These are phyloP conservation scores for Ceratocystis destructans DNA, from an alignment of 2,329 filamentous ascomycete species.

Conservation along the genomic window DNA sequence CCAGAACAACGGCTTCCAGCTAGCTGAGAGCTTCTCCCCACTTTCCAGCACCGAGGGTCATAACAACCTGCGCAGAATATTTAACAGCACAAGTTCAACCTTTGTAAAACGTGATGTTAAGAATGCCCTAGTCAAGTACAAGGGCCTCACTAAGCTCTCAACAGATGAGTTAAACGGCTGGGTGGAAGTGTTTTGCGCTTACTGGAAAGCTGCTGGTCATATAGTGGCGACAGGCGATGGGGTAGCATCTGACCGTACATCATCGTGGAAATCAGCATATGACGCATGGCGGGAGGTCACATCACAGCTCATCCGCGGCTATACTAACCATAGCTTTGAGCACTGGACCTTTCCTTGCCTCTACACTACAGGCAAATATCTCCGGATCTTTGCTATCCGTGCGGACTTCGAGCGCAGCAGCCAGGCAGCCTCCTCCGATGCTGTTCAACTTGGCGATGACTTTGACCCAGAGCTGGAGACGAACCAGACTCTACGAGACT, in stretches of 20 bases:
- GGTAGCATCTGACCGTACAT: conserved; percentile 22
- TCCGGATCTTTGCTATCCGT: conserved; percentile 78
- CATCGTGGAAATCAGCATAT: conserved; percentile 62
- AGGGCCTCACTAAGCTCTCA: conserved; percentile 40
- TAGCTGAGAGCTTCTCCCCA: conserved; percentile 65
- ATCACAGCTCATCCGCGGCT: conserved; percentile 64
- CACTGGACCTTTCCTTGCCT: conserved; percentile 89
- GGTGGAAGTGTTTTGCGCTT: conserved; percentile 69
- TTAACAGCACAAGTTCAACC: conserved; percentile 53
- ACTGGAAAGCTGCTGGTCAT: conserved; percentile 70
- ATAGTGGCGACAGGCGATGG: conserved; percentile 53
- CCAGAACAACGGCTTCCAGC: conserved; percentile 51
- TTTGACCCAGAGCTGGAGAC: conserved; percentile 62
- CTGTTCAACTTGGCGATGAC: conserved; percentile 47
- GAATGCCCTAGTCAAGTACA: conserved; percentile 53
- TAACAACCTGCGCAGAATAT: conserved; percentile 54
- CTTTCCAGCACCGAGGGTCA: conserved; percentile 48
- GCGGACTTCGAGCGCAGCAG: conserved; percentile 57
- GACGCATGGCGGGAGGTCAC: conserved; percentile 78
- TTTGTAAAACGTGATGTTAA: conserved; percentile 57
- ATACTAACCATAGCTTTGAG: conserved; percentile 60
- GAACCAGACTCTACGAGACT: conserved; percentile 78
- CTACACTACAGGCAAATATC: conserved; percentile 73
- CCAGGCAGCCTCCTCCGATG: conserved; percentile 35
- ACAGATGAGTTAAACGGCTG: conserved; percentile 63